Conservation (phyloP, 345 rosid species). For the Isatis tinctoria region DNA sequence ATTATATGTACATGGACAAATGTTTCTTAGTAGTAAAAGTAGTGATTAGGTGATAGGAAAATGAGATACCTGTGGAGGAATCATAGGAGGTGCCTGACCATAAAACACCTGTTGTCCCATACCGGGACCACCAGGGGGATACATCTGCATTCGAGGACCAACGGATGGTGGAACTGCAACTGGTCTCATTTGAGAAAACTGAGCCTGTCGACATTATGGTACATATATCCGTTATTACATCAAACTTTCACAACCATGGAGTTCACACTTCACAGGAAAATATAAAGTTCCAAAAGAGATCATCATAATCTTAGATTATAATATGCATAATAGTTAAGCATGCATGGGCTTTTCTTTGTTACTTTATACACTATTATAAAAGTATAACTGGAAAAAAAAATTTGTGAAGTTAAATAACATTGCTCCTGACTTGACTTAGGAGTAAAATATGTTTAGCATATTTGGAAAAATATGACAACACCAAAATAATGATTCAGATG, state of each 20-base stretch:
- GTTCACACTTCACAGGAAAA: background rate
- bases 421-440: too few relatives aligned
- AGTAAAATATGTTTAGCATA: too few relatives aligned
- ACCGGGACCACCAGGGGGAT: slow-evolving; percentile 75
- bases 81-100: slow-evolving; percentile 86
- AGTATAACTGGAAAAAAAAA: background rate
- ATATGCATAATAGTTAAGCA: background rate
- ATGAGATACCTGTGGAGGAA: slow-evolving; percentile 67
- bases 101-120: slow-evolving; percentile 80
- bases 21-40: slow-evolving; percentile 59
- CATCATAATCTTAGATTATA: background rate
- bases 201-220: slow-evolving; percentile 49
- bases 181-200: slow-evolving; percentile 86
- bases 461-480: background rate
- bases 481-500: background rate
- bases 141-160: slow-evolving; percentile 82
- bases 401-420: background rate
- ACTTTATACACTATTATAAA: background rate
- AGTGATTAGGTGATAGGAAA: slow-evolving; percentile 10
- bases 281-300: background rate
- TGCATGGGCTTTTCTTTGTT: slow-evolving; percentile 30
- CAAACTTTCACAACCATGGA: background rate
- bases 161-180: slow-evolving; percentile 67
- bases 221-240: background rate
- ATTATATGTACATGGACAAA: background rate